Conservation (phyloP, 352 stramenopile species). For the Pythium sp. region DNA sequence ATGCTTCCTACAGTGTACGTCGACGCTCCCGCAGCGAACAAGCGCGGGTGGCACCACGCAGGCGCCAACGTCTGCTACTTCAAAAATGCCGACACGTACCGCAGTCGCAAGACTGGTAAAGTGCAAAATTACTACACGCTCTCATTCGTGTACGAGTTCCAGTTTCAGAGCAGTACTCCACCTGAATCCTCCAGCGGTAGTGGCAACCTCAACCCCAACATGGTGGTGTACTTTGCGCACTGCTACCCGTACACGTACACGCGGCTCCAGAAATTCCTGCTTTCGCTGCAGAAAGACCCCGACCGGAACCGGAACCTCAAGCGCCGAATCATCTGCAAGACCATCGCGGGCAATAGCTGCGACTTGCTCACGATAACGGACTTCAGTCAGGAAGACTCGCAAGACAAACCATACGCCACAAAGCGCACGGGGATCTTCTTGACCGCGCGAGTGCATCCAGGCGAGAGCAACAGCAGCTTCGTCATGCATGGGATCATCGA, state of each 20-base stretch:
- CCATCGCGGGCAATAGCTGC: conserved; percentile 81
- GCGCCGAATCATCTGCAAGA: conserved; percentile 72
- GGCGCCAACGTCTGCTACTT: conserved; percentile 85
- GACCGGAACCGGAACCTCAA: conserved; percentile 45
- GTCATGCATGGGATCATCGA: conserved; percentile 89
- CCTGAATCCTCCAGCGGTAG: not conserved
- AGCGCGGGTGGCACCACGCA: conserved; percentile 65
- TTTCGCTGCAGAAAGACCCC: conserved; percentile 52
- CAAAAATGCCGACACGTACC: conserved; percentile 68
- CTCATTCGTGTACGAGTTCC: conserved; percentile 76
- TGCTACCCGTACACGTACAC: conserved; percentile 88
- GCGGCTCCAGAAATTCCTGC: conserved; percentile 52
- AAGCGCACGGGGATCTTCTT: conserved; percentile 69
- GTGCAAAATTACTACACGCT: conserved; percentile 64
- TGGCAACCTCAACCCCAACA: not conserved
- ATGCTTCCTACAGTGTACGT: conserved; percentile 83
- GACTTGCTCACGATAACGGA: conserved; percentile 90
- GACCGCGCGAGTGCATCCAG: conserved; percentile 83
- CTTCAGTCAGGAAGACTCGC: conserved; percentile 55
- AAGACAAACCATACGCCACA: conserved; percentile 13
- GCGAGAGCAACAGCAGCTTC: conserved; percentile 88
- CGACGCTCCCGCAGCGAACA: conserved; percentile 16
- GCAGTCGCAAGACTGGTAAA: conserved; percentile 45
- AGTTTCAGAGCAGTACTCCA: not conserved
- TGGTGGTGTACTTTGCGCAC: conserved; percentile 74